Percentiles rank a stretch among this genome's conserved stretches.
Conservation (phyloP, 257 asterid genomes). For the Leonotis leonurus region DNA sequence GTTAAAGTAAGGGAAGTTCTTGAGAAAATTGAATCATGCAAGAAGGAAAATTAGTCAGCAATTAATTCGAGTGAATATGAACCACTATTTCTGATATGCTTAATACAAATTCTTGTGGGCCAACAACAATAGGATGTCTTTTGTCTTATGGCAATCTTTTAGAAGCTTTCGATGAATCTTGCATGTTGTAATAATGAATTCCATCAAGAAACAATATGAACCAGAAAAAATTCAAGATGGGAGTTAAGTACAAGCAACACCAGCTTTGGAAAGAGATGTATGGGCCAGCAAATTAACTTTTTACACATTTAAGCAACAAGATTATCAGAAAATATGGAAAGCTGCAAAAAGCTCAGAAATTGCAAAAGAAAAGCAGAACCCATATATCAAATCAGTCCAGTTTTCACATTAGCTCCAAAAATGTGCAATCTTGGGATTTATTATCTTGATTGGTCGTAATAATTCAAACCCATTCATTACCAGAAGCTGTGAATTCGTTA, state of each 20-base stretch:
- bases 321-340: background rate
- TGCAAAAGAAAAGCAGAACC: background rate
- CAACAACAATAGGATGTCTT: background rate
- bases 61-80: background rate
- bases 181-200: background rate
- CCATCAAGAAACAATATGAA: background rate
- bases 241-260: background rate
- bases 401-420: slow-evolving; percentile 10
- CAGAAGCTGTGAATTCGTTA: slow-evolving; percentile 5
- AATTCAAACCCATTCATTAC: slow-evolving; percentile 6
- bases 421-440: background rate
- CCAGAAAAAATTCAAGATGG: slow-evolving; percentile 8
- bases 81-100: background rate
- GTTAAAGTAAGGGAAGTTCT: slow-evolving; percentile 2
- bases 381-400: background rate
- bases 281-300: background rate
- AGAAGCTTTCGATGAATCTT: slow-evolving; percentile 7
- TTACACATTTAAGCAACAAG: background rate
- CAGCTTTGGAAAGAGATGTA: background rate
- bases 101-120: slow-evolving; percentile 2
- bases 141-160: background rate
- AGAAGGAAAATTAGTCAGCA: background rate
- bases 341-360: too few relatives aligned
- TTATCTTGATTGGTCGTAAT: background rate
- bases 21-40: background rate